A percentile compares a stretch with the other conserved stretches of the same genome.
These are phyloP conservation scores for Scheffersomyces insectosa DNA, from an alignment of 1,139 yeast species.

Conservation along the genomic window DNA sequence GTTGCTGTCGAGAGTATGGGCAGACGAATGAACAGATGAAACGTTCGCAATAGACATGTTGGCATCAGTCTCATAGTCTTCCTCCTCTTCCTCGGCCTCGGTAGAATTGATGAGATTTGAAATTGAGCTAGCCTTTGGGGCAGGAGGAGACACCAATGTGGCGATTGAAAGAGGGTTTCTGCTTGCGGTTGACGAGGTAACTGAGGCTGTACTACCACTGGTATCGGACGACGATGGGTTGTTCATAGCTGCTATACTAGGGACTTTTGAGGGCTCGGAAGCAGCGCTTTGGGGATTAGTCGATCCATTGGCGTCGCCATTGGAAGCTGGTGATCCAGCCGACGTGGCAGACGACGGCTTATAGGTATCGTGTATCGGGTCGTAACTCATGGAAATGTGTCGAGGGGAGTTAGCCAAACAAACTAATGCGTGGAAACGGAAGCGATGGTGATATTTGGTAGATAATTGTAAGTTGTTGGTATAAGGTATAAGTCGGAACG, in stretches of 20 bases:
- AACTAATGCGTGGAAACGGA: no score
- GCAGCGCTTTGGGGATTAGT: no score
- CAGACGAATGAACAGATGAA: neutral
- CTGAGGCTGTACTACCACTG: neutral
- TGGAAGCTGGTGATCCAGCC: constrained; percentile 2
- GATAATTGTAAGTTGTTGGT: no score
- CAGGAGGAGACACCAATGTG: neutral
- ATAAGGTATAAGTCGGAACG: no score
- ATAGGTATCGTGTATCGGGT: constrained; percentile 21
- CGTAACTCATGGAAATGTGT: constrained; percentile 16
- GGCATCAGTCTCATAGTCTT: neutral
- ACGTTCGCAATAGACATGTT: neutral
- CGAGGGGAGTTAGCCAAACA: no score
- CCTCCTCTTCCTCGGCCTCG: neutral
- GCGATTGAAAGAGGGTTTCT: neutral
- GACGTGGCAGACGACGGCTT: constrained; percentile 7
- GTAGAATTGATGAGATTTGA: neutral
- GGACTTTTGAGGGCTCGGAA: neutral
- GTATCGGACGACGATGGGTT: neutral
- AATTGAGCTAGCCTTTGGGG: neutral
- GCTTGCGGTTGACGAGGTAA: neutral
- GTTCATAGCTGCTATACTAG: neutral
- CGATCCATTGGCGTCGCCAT: neutral
- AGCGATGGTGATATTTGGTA: no score
- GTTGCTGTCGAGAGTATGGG: neutral